Conservation (phyloP, 1,284 basidiomycete species). For the Schizophyllum commune region DNA sequence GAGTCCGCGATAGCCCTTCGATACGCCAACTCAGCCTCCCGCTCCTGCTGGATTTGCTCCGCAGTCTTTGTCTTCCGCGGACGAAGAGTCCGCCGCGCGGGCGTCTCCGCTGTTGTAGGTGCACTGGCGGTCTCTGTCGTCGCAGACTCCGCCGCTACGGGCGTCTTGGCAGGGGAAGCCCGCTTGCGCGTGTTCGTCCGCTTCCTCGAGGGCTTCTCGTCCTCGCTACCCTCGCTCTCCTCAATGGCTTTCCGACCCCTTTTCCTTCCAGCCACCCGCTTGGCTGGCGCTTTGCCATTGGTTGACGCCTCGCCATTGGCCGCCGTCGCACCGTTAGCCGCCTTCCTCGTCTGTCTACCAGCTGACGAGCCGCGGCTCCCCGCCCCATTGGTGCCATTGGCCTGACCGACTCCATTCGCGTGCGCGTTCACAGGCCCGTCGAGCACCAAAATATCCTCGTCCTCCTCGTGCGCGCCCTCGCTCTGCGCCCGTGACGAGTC, state of each 20-base stretch:
- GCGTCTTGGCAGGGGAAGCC: conserved; percentile 8
- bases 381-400: conserved; percentile 8
- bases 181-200: conserved; percentile 3
- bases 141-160: background rate
- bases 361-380: background rate
- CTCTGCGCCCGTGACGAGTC: conserved; percentile 13
- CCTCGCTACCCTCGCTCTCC: conserved; percentile 9
- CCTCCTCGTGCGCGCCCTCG: background rate
- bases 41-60: conserved; percentile 8
- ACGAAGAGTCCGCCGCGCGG: conserved; percentile 7
- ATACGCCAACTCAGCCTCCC: conserved; percentile 7
- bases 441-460: background rate
- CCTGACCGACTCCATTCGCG: conserved; percentile 9
- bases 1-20: conserved; percentile 5
- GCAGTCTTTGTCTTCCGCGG: conserved; percentile 9
- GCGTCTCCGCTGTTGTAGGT: background rate
- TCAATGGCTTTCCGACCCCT: conserved; percentile 9
- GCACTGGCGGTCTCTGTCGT: background rate
- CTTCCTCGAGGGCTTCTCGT: conserved; percentile 2
- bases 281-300: background rate
- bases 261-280: conserved; percentile 12
- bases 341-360: conserved; percentile 8
- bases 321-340: conserved; percentile 6
- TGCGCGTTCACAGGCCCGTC: conserved; percentile 3
- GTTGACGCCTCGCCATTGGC: background rate